phyloP scores from a whole-genome alignment of 2,329 filamentous ascomycete species.

The Furcasterigmium sp. region DNA sequence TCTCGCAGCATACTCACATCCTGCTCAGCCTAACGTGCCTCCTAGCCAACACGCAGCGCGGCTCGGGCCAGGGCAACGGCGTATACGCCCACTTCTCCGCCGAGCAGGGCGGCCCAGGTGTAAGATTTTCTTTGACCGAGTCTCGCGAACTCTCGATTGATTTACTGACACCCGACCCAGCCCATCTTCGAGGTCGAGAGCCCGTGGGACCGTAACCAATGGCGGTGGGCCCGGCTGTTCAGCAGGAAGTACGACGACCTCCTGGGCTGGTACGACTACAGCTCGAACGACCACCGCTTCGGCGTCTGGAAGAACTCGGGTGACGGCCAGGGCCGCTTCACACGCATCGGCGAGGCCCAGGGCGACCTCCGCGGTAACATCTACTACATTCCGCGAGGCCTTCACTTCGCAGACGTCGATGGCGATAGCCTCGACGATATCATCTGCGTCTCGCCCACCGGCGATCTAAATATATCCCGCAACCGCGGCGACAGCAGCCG shows the following conservation, averaged over 20 bases:
- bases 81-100: no score
- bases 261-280: background rate
- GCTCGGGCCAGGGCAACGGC: no score
- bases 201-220: constrained; percentile 17
- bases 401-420: constrained; percentile 9
- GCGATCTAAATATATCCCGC: background rate
- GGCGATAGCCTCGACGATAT: constrained; percentile 12
- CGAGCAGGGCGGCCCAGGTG: no score
- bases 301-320: constrained; percentile 1
- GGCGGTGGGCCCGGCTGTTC: constrained; percentile 16
- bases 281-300: background rate
- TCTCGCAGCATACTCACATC: no score
- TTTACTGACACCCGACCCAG: no score
- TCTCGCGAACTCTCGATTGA: no score
- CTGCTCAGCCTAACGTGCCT: no score
- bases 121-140: no score
- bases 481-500: constrained; percentile 8
- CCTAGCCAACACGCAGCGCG: no score
- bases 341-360: constrained; percentile 4
- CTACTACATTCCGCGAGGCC: constrained; percentile 5
- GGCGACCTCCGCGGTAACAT: constrained; percentile 1
- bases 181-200: constrained; percentile 1
- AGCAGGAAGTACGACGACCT: constrained; percentile 12
- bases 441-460: constrained; percentile 6
- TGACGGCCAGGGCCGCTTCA: background rate